These are phyloP conservation scores for Sordariomycetes sp. DNA, from an alignment of 2,329 filamentous ascomycete genomes.

Conservation along the genomic window DNA sequence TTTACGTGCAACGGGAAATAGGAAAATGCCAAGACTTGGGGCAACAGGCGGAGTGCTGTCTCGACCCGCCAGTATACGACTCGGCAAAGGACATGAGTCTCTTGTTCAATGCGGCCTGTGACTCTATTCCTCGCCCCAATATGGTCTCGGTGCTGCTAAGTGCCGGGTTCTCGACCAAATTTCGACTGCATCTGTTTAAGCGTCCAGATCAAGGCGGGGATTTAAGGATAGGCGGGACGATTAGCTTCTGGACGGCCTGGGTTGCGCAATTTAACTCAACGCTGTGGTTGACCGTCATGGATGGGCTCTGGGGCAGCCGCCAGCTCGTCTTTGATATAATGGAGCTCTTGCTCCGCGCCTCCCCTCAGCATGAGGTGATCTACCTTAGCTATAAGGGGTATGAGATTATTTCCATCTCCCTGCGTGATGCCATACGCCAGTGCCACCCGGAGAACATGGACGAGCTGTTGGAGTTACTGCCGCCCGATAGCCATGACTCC, in stretches of 20 bases:
- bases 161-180: not conserved
- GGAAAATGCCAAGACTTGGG: not conserved
- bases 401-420: not conserved
- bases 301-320: too few species aligned
- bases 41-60: not conserved
- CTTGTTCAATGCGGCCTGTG: not conserved
- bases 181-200: not conserved
- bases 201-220: not conserved
- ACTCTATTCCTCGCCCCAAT: not conserved
- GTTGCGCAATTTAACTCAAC: not conserved
- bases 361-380: not conserved
- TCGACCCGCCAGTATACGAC: not conserved
- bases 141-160: not conserved
- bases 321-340: not conserved
- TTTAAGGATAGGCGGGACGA: not conserved
- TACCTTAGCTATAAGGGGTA: not conserved
- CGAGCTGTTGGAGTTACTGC: not conserved
- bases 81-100: not conserved
- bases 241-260: not conserved
- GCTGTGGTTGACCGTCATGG: too few species aligned
- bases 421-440: not conserved
- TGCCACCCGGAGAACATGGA: not conserved
- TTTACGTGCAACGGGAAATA: not conserved
- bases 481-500: not conserved
- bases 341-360: not conserved